Evolutionary conservation across 1,284 basidiomycete genomes (phyloP).

Genomic region (Rhodofomes roseus): DNA sequence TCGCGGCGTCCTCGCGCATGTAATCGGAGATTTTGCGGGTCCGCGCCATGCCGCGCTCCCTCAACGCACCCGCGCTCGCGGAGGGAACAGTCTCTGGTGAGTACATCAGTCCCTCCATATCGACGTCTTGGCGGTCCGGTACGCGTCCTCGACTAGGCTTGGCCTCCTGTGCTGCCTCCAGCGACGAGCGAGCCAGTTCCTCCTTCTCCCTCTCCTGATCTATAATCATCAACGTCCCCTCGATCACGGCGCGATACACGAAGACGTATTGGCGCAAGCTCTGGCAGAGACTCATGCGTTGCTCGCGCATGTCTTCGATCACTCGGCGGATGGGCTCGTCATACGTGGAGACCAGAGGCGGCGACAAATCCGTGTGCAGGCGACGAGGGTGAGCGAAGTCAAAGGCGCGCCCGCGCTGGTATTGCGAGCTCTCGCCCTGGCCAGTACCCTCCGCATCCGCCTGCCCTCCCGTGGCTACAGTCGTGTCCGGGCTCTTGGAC

Average conservation of each 20-base stretch:
- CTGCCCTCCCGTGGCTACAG: background rate
- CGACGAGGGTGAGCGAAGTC: constrained; percentile 59
- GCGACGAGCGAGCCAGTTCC: constrained; percentile 27
- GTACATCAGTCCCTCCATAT: background rate
- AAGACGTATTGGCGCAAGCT: constrained; percentile 88
- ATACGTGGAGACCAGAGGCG: constrained; percentile 56
- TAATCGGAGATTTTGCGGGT: constrained; percentile 18
- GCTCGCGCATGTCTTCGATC: constrained; percentile 86
- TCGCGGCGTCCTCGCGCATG: constrained; percentile 10
- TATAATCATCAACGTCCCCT: constrained; percentile 73
- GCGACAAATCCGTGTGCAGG: constrained; percentile 51
- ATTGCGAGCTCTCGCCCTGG: background rate
- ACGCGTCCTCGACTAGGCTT: background rate
- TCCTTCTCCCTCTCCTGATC: constrained; percentile 62
- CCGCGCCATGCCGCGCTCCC: constrained; percentile 9
- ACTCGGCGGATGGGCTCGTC: constrained; percentile 74
- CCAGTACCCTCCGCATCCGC: background rate
- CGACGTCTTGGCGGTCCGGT: background rate
- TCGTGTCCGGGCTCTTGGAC: background rate
- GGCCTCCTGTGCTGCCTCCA: constrained; percentile 17
- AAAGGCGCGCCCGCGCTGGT: constrained; percentile 17
- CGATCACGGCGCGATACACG: constrained; percentile 82
- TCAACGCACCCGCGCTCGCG: constrained; percentile 5
- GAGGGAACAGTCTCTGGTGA: background rate
- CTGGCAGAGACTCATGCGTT: constrained; percentile 90